Evolutionary conservation across 805 yeast genomes (phyloP), one percentile per base, ranked within the genome.

Genomic region (Metschnikowia baotianmanensis): DNA sequence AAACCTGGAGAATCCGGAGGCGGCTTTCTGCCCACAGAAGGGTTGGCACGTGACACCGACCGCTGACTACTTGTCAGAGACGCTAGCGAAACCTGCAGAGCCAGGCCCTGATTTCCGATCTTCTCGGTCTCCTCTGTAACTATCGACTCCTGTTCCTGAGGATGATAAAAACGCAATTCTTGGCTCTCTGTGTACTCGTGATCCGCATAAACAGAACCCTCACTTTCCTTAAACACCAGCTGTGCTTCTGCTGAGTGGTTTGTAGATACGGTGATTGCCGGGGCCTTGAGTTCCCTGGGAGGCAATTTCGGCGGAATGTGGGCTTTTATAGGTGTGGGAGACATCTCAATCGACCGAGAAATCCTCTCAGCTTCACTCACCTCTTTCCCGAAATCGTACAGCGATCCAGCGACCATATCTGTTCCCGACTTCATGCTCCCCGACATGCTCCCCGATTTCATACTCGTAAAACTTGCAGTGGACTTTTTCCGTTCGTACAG

Each of bases 381-480:
- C 13, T 40, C 42, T 18, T 43, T 32, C 3, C 55, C 55, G 15
- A 51, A 51, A 21, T 51, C 55, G 33, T 49, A 51, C 31, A 35
- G 42, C 10, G 38, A 29, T 5, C 37, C 40, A 5, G n/a, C n/a
- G n/a, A n/a, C n/a, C n/a, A n/a, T n/a, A n/a, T n/a, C n/a, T n/a
- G n/a, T n/a, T n/a, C n/a, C n/a, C n/a, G n/a, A n/a, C n/a, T n/a
- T n/a, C n/a, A n/a, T n/a, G n/a, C n/a, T n/a, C n/a, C n/a, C n/a
- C n/a, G n/a, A n/a, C n/a, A n/a, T n/a, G n/a, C n/a, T n/a, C n/a
- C n/a, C n/a, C n/a, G n/a, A n/a, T n/a, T n/a, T n/a, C n/a, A n/a
- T n/a, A n/a, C n/a, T n/a, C n/a, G n/a, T n/a, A n/a, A n/a, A n/a
- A n/a, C n/a, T n/a, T n/a, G n/a, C n/a, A n/a, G n/a, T n/a, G n/a